phyloP scores from a whole-genome alignment of 106 monocot species.

The Dendrobium nobile region DNA sequence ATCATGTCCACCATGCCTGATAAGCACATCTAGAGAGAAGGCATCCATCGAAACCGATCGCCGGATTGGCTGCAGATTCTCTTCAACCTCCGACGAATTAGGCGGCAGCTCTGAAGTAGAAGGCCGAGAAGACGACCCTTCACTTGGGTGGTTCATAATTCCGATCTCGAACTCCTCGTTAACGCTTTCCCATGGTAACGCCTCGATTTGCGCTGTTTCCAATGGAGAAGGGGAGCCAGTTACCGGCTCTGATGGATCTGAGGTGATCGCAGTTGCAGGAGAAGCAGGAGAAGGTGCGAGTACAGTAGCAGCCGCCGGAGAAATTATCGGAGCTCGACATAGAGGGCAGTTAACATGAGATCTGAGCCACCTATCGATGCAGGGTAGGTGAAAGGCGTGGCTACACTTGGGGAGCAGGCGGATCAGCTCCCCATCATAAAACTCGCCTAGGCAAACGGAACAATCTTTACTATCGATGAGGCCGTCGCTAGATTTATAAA shows the following conservation, averaged over 20 bases:
- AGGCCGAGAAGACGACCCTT: slow-evolving; percentile 2
- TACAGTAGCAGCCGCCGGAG: slow-evolving; percentile 10
- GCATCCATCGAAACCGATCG: slow-evolving; percentile 48
- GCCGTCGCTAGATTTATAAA: slow-evolving; percentile 42
- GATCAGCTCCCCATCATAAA: slow-evolving; percentile 64
- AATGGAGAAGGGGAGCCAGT: background rate
- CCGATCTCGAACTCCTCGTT: background rate
- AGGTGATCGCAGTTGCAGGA: background rate
- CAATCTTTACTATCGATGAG: slow-evolving; percentile 48
- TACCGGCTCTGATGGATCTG: slow-evolving; percentile 5
- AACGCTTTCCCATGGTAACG: background rate
- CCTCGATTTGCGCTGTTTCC: slow-evolving; percentile 1
- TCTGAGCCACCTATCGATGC: slow-evolving; percentile 84
- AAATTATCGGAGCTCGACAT: slow-evolving; percentile 58
- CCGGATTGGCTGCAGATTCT: slow-evolving; percentile 32
- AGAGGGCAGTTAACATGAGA: slow-evolving; percentile 83
- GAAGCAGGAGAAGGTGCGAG: slow-evolving; percentile 6
- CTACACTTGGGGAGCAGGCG: slow-evolving; percentile 71
- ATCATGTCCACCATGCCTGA: slow-evolving; percentile 6
- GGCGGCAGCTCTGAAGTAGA: background rate
- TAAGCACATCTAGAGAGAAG: slow-evolving; percentile 12
- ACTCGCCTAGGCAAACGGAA: slow-evolving; percentile 77
- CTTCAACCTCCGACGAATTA: background rate
- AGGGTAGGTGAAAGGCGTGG: slow-evolving; percentile 69
- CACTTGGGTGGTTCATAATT: slow-evolving; percentile 1